Evolutionary conservation across 306 rosid species (phyloP), one percentile per base, ranked within the genome.

Genomic region (Malus sylvestris): DNA sequence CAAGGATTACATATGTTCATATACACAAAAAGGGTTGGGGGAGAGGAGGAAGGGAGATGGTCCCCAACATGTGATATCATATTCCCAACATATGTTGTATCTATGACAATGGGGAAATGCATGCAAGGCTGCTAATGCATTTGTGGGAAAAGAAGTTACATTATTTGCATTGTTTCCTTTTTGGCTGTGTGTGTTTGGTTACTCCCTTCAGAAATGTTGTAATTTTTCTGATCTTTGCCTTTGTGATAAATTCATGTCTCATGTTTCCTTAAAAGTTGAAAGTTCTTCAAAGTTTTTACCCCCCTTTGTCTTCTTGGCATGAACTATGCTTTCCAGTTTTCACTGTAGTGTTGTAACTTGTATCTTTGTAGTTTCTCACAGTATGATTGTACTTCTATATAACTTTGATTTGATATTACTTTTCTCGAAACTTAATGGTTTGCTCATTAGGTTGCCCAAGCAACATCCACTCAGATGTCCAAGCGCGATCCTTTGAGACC

Each of bases 401-500:
- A 69, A 42, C 29, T 53, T 70, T 30, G 32, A 46, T 70, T 55
- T 9, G 55, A 20, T 38, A 40, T 29, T 27, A 69, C 33, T 33
- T 76, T 40, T 66, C n/a, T n/a, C 27, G 40, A 2, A 52, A 52
- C 27, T 55, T 70, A 46, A 30, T 73, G n/a, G 29, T 79, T 81
- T 76, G 84, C 68, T 78, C 15, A 79, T 53, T 77, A 95, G 99
- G 91, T 91, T 64, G 97, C 99, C 73, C 97, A 92, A 87, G 97
- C 97, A 85, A 95, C 99, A 72, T 92, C 99, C 66, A 95, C 83
- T 71, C 99, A 90, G 83, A 92, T 95, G 87, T 89, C 97, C 40
- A 95, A 85, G 87, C 97, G 97, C 46, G 97, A 95, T 82, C 93
- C 99, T 69, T 76, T 95, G 80, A 90, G 99, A 82, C 96, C 86